Evolutionary conservation across 2,329 filamentous ascomycete genomes (phyloP).

Genomic region (Fusarium xylarioides): DNA sequence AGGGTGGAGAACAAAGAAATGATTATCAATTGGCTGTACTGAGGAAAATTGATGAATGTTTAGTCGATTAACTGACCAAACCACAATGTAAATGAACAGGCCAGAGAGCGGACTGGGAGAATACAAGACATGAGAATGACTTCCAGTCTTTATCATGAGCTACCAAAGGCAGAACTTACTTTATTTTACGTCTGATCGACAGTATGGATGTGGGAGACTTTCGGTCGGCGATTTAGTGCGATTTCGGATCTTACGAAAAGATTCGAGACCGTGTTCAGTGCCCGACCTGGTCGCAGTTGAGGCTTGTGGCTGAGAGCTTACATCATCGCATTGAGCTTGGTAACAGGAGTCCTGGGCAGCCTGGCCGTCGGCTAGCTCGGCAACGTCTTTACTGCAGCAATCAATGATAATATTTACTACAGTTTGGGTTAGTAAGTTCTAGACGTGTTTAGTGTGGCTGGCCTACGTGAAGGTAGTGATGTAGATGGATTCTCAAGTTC

Average conservation of each 20-base stretch:
- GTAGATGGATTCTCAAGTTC: not conserved
- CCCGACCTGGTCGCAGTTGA: not conserved
- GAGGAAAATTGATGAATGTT: fast-evolving
- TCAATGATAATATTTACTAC: not conserved
- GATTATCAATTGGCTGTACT: fast-evolving
- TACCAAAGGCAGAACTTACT: not conserved
- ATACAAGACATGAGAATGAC: not conserved
- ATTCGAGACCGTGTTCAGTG: not conserved
- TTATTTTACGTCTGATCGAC: not conserved
- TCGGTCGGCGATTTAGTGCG: not conserved
- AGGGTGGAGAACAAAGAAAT: fast-evolving
- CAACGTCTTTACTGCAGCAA: not conserved
- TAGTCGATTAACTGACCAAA: not conserved
- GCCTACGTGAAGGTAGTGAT: not conserved
- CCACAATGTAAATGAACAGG: not conserved
- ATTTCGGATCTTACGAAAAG: not conserved
- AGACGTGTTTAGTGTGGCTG: not conserved
- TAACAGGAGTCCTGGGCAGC: not conserved
- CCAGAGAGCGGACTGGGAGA: not conserved
- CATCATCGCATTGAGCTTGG: not conserved
- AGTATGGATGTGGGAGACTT: not conserved
- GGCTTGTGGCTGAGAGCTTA: not conserved
- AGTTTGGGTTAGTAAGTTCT: not conserved
- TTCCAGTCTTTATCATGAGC: not conserved
- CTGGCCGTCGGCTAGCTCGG: not conserved